Evolutionary conservation across 2,329 filamentous ascomycete genomes (phyloP).

Genomic region (Calonectria ilicicola): DNA sequence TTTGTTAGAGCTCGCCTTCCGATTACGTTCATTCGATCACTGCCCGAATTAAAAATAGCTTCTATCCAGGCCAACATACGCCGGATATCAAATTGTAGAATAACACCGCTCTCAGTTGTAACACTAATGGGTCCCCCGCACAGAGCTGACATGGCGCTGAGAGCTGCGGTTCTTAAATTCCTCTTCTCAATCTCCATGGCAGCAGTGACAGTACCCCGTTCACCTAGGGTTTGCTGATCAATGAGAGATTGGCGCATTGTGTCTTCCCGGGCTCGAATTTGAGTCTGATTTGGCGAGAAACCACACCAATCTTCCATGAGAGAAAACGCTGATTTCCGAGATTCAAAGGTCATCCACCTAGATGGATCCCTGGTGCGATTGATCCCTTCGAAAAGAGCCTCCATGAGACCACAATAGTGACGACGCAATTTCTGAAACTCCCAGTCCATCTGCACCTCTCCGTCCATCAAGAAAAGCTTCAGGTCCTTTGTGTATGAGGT

Average conservation of each 20-base stretch:
- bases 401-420: conserved; percentile 94
- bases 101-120: conserved; percentile 87
- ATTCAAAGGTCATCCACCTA: conserved; percentile 97
- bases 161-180: conserved; percentile 87
- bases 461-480: conserved; percentile 93
- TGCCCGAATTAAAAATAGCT: conserved; percentile 91
- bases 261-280: conserved; percentile 85
- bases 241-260: conserved; percentile 88
- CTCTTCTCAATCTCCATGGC: conserved; percentile 98
- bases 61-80: conserved; percentile 97
- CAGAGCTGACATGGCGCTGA: conserved; percentile 95
- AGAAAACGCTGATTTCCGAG: conserved; percentile 92
- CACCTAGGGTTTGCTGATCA: conserved; percentile 80
- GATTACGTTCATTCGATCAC: conserved; percentile 91
- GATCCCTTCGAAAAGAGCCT: conserved; percentile 92
- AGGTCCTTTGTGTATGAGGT: conserved; percentile 92
- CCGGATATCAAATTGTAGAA: conserved; percentile 90
- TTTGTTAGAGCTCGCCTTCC: conserved; percentile 91
- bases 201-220: conserved; percentile 83
- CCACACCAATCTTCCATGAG: conserved; percentile 99
- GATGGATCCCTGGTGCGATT: conserved; percentile 86
- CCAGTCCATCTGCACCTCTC: conserved; percentile 94
- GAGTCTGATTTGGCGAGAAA: conserved; percentile 89
- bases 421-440: conserved; percentile 91
- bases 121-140: conserved; percentile 89